Conservation (phyloP, 169 alveolate genomes). For the Plasmodium inui region DNA sequence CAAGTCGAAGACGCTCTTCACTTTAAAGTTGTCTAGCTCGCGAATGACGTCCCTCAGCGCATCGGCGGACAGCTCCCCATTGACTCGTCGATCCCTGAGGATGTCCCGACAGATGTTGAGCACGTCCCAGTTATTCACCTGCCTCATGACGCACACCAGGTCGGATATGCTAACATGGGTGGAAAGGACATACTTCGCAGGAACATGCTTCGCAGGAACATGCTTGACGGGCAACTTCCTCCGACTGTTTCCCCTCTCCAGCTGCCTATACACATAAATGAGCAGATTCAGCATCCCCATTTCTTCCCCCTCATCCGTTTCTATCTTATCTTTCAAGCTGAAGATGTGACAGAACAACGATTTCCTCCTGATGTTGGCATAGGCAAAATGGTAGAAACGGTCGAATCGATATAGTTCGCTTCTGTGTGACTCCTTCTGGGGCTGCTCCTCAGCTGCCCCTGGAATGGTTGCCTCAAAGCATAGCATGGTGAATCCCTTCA, state of each 20-base stretch:
- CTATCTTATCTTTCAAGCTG: neutral
- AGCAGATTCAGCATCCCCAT: neutral
- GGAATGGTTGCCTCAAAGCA: neutral
- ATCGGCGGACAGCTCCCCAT: neutral
- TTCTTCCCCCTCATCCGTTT: neutral
- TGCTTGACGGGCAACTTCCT: neutral
- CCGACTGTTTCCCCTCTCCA: neutral
- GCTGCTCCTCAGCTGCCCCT: neutral
- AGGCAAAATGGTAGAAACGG: constrained; percentile 9
- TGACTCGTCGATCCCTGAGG: neutral
- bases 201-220: too few species aligned
- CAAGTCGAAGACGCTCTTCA: constrained; percentile 4
- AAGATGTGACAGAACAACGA: constrained; percentile 7
- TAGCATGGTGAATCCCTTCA: constrained; percentile 14
- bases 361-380: neutral
- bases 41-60: neutral
- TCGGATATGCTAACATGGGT: neutral
- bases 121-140: constrained; percentile 1
- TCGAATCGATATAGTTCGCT: neutral
- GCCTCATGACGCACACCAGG: constrained; percentile 19
- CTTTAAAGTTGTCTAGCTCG: constrained; percentile 6
- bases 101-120: constrained; percentile 14
- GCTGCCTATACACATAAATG: neutral
- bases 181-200: too few species aligned
- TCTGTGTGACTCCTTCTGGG: neutral